Percentiles rank a stretch among this genome's conserved stretches.
Evolutionary conservation across 768 basidiomycete species (phyloP).

Genomic region (Hebeloma cylindrosporum): DNA sequence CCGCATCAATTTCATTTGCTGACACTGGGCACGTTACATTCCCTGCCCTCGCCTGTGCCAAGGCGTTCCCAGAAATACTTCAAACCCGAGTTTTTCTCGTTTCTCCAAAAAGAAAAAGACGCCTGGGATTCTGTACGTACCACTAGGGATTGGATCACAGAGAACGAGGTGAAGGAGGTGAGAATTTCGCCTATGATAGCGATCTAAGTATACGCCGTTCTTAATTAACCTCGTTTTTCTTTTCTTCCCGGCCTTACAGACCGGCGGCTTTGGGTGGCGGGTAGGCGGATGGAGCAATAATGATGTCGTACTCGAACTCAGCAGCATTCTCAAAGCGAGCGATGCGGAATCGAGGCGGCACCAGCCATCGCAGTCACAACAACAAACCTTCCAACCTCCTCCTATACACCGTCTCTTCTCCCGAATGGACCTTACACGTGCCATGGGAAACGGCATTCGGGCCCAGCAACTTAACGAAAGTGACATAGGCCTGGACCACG

Average conservation of each 20-base stretch:
- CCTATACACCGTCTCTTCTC: slow-evolving; percentile 44
- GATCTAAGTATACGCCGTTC: no score
- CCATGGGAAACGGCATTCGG: slow-evolving; percentile 30
- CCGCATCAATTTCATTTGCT: slow-evolving; percentile 88
- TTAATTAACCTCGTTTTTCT: slow-evolving; percentile 1
- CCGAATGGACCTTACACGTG: slow-evolving; percentile 43
- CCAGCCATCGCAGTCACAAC: no score
- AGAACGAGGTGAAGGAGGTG: slow-evolving; percentile 22
- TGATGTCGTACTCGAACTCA: slow-evolving; percentile 56
- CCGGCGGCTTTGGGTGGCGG: slow-evolving; percentile 24
- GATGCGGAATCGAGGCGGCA: no score
- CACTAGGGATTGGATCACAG: slow-evolving; percentile 57
- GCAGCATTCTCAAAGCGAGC: slow-evolving; percentile 58
- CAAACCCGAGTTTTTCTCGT: slow-evolving; percentile 87
- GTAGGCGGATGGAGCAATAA: slow-evolving; percentile 50
- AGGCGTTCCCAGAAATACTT: slow-evolving; percentile 77
- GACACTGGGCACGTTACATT: slow-evolving; percentile 80
- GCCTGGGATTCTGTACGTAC: slow-evolving; percentile 59
- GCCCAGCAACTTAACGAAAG: slow-evolving; percentile 36
- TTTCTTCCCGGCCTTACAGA: slow-evolving; percentile 12
- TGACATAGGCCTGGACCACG: slow-evolving; percentile 25
- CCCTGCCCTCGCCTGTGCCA: slow-evolving; percentile 83
- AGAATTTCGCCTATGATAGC: slow-evolving; percentile 10
- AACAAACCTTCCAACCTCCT: no score
- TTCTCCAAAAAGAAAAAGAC: slow-evolving; percentile 53